Percentiles rank a stretch among this genome's conserved stretches.
Conservation (phyloP, 305 asterid genomes). For the Fraxinus sp. region DNA sequence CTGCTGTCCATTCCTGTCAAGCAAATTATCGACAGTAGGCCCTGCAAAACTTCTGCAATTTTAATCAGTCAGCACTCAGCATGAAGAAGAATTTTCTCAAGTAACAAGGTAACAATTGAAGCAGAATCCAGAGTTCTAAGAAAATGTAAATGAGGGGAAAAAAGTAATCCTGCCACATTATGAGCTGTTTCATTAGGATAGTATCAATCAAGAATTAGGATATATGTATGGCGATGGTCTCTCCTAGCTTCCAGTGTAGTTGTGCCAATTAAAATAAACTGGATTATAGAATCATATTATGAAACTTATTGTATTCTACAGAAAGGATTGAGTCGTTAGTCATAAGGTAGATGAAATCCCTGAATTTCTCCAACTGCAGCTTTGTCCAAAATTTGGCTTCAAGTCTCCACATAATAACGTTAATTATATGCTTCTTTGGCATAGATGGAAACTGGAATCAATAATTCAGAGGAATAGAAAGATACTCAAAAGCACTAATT, state of each 20-base stretch:
- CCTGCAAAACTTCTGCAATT: slow-evolving; percentile 62
- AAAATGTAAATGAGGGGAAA: neutral
- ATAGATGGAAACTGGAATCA: neutral
- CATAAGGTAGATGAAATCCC: neutral
- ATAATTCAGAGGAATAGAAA: neutral
- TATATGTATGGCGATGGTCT: neutral
- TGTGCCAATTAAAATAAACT: neutral
- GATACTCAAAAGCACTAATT: slow-evolving; percentile 9
- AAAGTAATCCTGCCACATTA: neutral
- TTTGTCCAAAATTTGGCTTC: neutral
- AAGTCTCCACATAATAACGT: neutral
- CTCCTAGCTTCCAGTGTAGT: slow-evolving; percentile 2
- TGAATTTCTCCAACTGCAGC: neutral
- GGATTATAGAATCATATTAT: neutral
- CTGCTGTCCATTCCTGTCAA: slow-evolving; percentile 49
- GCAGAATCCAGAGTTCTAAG: neutral
- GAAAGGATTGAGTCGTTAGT: neutral
- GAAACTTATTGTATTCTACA: neutral
- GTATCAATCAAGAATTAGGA: slow-evolving; percentile 1
- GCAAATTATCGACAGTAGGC: slow-evolving; percentile 39
- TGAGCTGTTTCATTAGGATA: slow-evolving; percentile 21
- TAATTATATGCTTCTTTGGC: neutral
- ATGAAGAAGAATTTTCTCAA: slow-evolving; percentile 12
- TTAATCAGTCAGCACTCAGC: slow-evolving; percentile 38
- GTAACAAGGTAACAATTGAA: slow-evolving; percentile 14